Evolutionary conservation across 2,329 filamentous ascomycete species (phyloP).

Genomic region (Bipolaris bicolor): DNA sequence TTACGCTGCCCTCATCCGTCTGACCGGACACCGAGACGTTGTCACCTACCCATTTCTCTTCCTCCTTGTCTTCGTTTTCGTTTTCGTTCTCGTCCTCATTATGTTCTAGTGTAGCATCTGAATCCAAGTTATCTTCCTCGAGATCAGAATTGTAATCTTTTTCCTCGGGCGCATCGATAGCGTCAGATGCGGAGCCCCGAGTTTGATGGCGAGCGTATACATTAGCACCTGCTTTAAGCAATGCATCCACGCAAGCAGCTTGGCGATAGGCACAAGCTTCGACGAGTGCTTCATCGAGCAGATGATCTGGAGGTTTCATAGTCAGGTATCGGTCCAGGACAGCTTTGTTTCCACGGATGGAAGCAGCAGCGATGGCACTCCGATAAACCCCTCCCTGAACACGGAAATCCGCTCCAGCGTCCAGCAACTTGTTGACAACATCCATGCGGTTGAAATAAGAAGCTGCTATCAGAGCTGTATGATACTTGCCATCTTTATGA

Average conservation of each 20-base stretch:
- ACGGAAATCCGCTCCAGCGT: conserved; percentile 28
- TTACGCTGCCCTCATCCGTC: conserved; percentile 27
- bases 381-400: conserved; percentile 24
- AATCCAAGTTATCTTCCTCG: conserved; percentile 7
- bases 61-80: conserved; percentile 4
- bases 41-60: conserved; percentile 26
- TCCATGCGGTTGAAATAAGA: conserved; percentile 26
- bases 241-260: conserved; percentile 22
- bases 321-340: conserved; percentile 24
- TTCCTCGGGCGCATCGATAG: conserved; percentile 16
- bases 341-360: conserved; percentile 24
- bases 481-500: conserved; percentile 24
- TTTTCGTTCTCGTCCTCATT: neutral
- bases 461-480: conserved; percentile 33
- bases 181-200: conserved; percentile 20
- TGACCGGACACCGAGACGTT: conserved; percentile 14
- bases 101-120: neutral
- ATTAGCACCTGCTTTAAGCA: conserved; percentile 29
- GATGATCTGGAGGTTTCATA: conserved; percentile 23
- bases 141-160: conserved; percentile 28
- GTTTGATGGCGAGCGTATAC: conserved; percentile 23
- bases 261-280: conserved; percentile 31
- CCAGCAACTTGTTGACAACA: conserved; percentile 24
- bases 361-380: conserved; percentile 28
- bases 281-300: conserved; percentile 32